Conservation (phyloP, 2,329 filamentous ascomycete species). For the Penicillium capsulatum region DNA sequence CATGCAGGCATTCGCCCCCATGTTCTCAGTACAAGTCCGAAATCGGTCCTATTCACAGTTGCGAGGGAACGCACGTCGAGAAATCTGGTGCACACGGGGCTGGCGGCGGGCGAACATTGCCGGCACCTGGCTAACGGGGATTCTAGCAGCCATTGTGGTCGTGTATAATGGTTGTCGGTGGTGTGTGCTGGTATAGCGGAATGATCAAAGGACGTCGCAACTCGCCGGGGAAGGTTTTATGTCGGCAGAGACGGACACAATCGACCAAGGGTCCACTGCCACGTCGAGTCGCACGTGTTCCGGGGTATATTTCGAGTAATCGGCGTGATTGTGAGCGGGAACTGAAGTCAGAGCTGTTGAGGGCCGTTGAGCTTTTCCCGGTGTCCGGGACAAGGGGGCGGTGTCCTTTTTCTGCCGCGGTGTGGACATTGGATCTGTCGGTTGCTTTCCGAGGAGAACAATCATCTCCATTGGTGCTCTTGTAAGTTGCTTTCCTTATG, state of each 20-base stretch:
- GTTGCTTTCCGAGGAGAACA: slow-evolving; percentile 24
- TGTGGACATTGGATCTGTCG: slow-evolving; percentile 18
- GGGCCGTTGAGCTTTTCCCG: slow-evolving; percentile 38
- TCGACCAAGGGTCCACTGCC: slow-evolving; percentile 28
- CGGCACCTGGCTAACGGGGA: slow-evolving; percentile 31
- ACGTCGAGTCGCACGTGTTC: slow-evolving; percentile 17
- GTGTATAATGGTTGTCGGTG: slow-evolving; percentile 8
- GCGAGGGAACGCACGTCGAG: slow-evolving; percentile 33
- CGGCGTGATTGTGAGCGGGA: slow-evolving; percentile 7
- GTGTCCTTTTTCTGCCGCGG: slow-evolving; percentile 37
- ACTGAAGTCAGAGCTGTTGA: slow-evolving; percentile 26
- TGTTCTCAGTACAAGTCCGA: not conserved
- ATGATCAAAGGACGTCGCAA: slow-evolving; percentile 15
- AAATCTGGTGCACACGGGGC: slow-evolving; percentile 26
- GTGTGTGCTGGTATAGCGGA: slow-evolving; percentile 11
- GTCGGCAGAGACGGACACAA: slow-evolving; percentile 20
- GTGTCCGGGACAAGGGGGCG: slow-evolving; percentile 35
- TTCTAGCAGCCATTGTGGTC: slow-evolving; percentile 33
- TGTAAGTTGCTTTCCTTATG: slow-evolving; percentile 12
- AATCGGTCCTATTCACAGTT: not conserved
- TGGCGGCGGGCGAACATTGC: slow-evolving; percentile 35
- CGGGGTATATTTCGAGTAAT: slow-evolving; percentile 11
- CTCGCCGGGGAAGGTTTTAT: slow-evolving; percentile 17
- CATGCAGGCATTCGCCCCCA: not conserved
- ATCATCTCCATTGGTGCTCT: slow-evolving; percentile 15